phyloP scores from a whole-genome alignment of 306 rosid genomes.

The Malus asiatica region DNA sequence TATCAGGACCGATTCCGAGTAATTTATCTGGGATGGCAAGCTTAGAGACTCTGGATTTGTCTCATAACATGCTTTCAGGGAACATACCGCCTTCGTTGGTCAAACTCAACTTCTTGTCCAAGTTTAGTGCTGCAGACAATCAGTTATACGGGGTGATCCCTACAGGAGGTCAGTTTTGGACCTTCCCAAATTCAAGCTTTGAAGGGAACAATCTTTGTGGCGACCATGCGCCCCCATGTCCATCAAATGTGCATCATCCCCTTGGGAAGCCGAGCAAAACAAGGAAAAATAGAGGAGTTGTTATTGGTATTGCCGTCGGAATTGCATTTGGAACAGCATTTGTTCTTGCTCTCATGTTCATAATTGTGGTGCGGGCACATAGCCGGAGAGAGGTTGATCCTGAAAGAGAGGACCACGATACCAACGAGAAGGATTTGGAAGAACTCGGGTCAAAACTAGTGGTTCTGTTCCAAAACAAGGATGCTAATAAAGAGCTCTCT shows the following conservation, averaged over 20 bases:
- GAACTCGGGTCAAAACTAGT: conserved; percentile 28
- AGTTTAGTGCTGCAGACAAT: conserved; percentile 43
- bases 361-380: conserved; percentile 17
- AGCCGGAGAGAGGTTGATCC: conserved; percentile 27
- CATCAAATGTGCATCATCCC: not conserved
- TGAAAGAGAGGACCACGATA: conserved; percentile 18
- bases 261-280: not conserved
- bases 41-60: conserved; percentile 50
- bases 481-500: conserved; percentile 23
- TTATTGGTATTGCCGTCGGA: conserved; percentile 28
- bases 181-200: conserved; percentile 46
- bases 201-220: conserved; percentile 41
- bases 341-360: conserved; percentile 17
- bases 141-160: conserved; percentile 41
- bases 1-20: conserved; percentile 39
- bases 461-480: conserved; percentile 30
- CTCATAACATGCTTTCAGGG: conserved; percentile 41
- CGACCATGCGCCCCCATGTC: conserved; percentile 17
- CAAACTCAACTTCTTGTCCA: conserved; percentile 39
- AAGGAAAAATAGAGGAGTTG: not conserved
- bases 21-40: conserved; percentile 23
- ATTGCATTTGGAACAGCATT: conserved; percentile 13
- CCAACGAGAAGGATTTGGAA: conserved; percentile 14
- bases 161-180: conserved; percentile 33
- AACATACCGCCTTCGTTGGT: conserved; percentile 28